Evolutionary conservation across 352 stramenopile genomes (phyloP).

Genomic region (Phytophthora sansomeana): DNA sequence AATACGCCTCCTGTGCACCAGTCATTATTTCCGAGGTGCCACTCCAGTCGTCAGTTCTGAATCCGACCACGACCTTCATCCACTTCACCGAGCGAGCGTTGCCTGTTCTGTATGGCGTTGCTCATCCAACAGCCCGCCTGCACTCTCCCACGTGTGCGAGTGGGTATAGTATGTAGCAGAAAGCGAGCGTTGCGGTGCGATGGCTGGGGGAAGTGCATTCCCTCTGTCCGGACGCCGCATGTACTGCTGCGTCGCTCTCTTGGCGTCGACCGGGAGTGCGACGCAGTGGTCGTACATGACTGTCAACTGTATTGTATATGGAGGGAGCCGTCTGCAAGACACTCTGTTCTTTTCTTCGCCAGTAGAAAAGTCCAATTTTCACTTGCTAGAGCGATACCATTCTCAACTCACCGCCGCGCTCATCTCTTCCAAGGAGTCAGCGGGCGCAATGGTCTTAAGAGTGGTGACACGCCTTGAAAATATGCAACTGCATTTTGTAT

Average conservation of each 20-base stretch:
- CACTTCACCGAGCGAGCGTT: neutral
- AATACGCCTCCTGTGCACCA: constrained; percentile 22
- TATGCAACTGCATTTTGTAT: constrained; percentile 9
- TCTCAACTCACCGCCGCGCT: constrained; percentile 78
- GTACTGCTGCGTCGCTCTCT: constrained; percentile 42
- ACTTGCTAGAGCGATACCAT: constrained; percentile 71
- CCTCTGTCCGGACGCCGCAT: constrained; percentile 35
- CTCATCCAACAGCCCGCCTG: constrained; percentile 80
- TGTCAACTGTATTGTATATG: constrained; percentile 18
- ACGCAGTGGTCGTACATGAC: constrained; percentile 51
- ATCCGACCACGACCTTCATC: constrained; percentile 19
- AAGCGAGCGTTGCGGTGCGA: constrained; percentile 46
- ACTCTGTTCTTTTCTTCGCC: constrained; percentile 87
- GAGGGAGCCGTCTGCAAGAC: constrained; percentile 56
- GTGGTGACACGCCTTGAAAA: constrained; percentile 55
- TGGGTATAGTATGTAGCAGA: constrained; percentile 87
- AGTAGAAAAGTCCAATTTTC: constrained; percentile 90
- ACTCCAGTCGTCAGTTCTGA: constrained; percentile 14
- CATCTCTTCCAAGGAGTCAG: constrained; percentile 59
- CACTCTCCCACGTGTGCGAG: constrained; percentile 52
- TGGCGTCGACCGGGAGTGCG: constrained; percentile 16
- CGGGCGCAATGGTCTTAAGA: constrained; percentile 82
- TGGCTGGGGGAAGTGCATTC: constrained; percentile 42
- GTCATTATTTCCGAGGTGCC: constrained; percentile 39
- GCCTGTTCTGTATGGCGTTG: constrained; percentile 20